Conservation (phyloP, 768 basidiomycete species). For the Suillus hirtellus region DNA sequence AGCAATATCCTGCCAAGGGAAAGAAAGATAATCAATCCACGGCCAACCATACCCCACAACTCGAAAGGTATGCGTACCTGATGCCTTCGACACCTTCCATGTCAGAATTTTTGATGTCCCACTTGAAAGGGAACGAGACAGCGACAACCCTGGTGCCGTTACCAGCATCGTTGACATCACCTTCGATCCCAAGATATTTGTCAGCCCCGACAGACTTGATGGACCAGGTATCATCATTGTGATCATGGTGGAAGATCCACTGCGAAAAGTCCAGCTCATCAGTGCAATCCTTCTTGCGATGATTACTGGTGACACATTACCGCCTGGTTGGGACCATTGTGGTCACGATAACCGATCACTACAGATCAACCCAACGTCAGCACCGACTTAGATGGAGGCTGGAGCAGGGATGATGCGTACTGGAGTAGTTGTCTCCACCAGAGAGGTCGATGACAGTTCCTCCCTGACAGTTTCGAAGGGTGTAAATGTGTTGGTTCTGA, state of each 20-base stretch:
- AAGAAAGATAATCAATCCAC: too few relatives aligned
- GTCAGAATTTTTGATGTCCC: conserved; percentile 51
- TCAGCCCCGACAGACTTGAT: conserved; percentile 44
- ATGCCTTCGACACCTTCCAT: conserved; percentile 32
- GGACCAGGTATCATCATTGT: conserved; percentile 37
- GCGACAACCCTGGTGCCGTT: conserved; percentile 47
- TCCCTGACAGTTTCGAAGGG: conserved; percentile 50
- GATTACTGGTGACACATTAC: conserved; percentile 28
- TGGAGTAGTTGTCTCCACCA: conserved; percentile 46
- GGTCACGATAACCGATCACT: conserved; percentile 52
- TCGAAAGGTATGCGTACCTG: too few relatives aligned
- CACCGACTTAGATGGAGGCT: background rate
- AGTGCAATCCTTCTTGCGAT: background rate
- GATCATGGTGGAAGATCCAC: conserved; percentile 47
- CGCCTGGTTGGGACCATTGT: conserved; percentile 50
- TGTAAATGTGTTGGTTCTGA: conserved; percentile 41
- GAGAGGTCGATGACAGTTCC: conserved; percentile 59
- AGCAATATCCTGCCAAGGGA: conserved; percentile 42
- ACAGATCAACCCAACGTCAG: background rate
- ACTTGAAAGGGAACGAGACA: conserved; percentile 36
- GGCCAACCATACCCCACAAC: too few relatives aligned
- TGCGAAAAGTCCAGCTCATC: conserved; percentile 19
- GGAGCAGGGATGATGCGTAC: conserved; percentile 30
- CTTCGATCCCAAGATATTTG: conserved; percentile 42
- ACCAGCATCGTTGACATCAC: conserved; percentile 8